Evolutionary conservation across 2,329 filamentous ascomycete genomes (phyloP), one percentile per base, ranked within the genome.

Genomic region (Fusarium pilosicola): DNA sequence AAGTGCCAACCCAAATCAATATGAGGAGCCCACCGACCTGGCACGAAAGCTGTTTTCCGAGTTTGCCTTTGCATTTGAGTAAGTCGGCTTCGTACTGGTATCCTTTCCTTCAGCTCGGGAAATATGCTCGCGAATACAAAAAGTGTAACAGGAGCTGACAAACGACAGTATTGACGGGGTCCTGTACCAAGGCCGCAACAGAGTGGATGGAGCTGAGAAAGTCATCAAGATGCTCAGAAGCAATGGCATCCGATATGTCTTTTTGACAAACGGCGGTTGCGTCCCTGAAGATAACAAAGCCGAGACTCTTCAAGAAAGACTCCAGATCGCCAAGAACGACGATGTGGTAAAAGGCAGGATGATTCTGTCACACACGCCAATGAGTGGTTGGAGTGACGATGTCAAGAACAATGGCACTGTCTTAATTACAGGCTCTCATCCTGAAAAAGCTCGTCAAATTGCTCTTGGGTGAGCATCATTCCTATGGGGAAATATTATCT

Each of bases 181-280:
- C n/a, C 89, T 99, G 26, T 88, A 98, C 38, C 94, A 95, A 79
- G 93, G 93, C 68, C 90, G 93, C 8, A 89, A 91, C 71, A 91
- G 94, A 7, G 91, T 98, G 52, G 92, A 94, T 4, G 92, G 93
- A 38, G 96, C 96, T 4, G 86, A 90, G 3, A 88, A 93, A 78
- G 89, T 95, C 20, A 88, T 99, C 26, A 85, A 86, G 36, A 92
- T 91, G 78, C 90, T 98, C 26, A 90, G 95, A 76, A 84, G 88
- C 52, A 88, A 95, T 78, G 87, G 89, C 52, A 94, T 98, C 51
- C 95, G 95, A 18, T 98, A 97, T 84, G 96, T 99, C 78, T 90
- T 99, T 39, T 87, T 99, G 71, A 99, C 96, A 67, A 99, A 99
- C 83, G 96, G 96, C 76, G 96, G 96, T 46, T 96, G 96, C 65